These are phyloP conservation scores for Magnaporthales sp. DNA, from an alignment of 2,329 filamentous ascomycete genomes.

Conservation along the genomic window DNA sequence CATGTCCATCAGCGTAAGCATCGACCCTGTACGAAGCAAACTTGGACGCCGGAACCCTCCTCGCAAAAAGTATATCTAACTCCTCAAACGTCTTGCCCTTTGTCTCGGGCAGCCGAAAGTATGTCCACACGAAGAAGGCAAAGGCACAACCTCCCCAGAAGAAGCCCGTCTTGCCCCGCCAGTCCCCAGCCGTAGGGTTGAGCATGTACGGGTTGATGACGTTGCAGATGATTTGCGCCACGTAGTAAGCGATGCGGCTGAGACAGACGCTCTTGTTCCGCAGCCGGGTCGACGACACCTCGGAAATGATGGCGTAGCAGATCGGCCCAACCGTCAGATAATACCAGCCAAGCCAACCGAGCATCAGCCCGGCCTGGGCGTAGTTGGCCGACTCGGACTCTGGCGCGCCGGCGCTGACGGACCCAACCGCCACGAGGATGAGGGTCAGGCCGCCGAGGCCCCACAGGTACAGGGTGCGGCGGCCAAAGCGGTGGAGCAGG, in stretches of 20 bases:
- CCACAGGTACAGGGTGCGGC: slow-evolving; percentile 10
- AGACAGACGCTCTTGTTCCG: slow-evolving; percentile 23
- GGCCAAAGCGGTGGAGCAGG: slow-evolving; percentile 8
- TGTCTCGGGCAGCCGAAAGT: slow-evolving; percentile 19
- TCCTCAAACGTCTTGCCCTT: slow-evolving; percentile 44
- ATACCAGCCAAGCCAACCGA: slow-evolving; percentile 34
- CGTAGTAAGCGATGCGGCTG: slow-evolving; percentile 20
- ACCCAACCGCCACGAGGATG: slow-evolving; percentile 14
- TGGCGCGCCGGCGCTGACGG: slow-evolving; percentile 5
- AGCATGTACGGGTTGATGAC: slow-evolving; percentile 23
- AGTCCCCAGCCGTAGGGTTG: slow-evolving; percentile 28
- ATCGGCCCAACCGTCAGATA: slow-evolving; percentile 30
- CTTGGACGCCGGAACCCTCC: slow-evolving; percentile 15
- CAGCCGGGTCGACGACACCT: slow-evolving; percentile 24
- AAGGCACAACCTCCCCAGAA: slow-evolving; percentile 6
- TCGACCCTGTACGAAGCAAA: background rate
- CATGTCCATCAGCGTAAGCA: background rate
- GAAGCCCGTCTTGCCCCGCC: slow-evolving; percentile 12
- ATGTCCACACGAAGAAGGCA: slow-evolving; percentile 7
- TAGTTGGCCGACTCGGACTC: slow-evolving; percentile 15
- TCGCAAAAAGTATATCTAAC: slow-evolving; percentile 46
- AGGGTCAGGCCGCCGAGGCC: slow-evolving; percentile 9
- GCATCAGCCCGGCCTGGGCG: slow-evolving; percentile 39
- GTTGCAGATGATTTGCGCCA: slow-evolving; percentile 16
- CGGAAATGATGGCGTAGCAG: slow-evolving; percentile 23